Conservation (phyloP, 371 early-diverging fungal species). For the Choanephora cucurbitarum region DNA sequence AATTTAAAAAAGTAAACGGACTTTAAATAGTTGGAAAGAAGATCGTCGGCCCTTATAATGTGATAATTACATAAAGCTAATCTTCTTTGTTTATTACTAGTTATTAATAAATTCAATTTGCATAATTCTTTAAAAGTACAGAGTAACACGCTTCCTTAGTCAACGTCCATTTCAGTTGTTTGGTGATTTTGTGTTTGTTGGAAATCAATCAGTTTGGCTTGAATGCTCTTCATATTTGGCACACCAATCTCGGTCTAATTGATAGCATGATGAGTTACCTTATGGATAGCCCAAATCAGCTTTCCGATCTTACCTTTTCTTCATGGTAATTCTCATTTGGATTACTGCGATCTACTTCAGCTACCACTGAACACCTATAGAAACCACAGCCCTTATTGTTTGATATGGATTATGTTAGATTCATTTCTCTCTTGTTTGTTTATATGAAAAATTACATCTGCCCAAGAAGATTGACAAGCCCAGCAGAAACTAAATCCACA, state of each 20-base stretch:
- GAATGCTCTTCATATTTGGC: slow-evolving; percentile 31
- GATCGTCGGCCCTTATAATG: background rate
- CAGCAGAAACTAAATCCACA: slow-evolving; percentile 79
- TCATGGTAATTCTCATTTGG: slow-evolving; percentile 1
- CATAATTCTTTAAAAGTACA: slow-evolving; percentile 9
- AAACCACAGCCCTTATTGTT: slow-evolving; percentile 32
- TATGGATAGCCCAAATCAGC: background rate
- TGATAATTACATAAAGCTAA: background rate
- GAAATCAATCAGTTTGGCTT: slow-evolving; percentile 9
- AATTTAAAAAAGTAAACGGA: slow-evolving; percentile 1
- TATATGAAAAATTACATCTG: slow-evolving; percentile 36
- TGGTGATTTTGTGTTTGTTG: background rate
- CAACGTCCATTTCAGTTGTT: slow-evolving; percentile 1
- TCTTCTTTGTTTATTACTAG: background rate
- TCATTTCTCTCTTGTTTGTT: too few relatives aligned
- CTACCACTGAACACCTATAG: slow-evolving; percentile 24
- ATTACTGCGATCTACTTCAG: slow-evolving; percentile 1
- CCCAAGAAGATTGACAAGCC: slow-evolving; percentile 51
- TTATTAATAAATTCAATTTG: background rate
- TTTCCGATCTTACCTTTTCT: slow-evolving; percentile 2
- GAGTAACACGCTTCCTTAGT: background rate
- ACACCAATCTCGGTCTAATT: slow-evolving; percentile 37
- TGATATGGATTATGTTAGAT: too few relatives aligned
- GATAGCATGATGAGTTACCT: background rate
- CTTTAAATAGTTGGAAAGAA: too few relatives aligned